Evolutionary conservation across 768 basidiomycete genomes (phyloP), one percentile per base, ranked within the genome.

Genomic region (Phlebiopsis gigantea): DNA sequence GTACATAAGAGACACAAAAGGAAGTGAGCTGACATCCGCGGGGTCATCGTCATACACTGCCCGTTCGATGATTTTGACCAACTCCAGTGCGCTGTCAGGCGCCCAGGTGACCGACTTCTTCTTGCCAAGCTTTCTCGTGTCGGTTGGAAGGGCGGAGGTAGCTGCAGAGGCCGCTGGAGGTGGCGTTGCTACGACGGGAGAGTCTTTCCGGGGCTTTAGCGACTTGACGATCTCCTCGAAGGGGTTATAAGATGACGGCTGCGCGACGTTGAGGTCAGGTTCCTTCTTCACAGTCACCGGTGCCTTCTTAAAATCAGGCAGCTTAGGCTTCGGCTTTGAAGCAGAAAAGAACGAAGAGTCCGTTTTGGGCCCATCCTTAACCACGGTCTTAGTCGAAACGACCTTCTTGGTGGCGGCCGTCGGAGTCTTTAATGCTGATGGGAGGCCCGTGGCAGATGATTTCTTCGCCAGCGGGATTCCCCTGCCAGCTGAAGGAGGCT

Each of bases 41-140:
- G 84, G 82, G 77, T 93, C 92, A 71, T 92, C 91, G 64, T 92
- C 92, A 75, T 93, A 93, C 65, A 92, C 77, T 62, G 92, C 90
- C 66, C 80, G 82, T 75, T 92, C 89, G 73, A 93, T 93, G 69
- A 84, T 71, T 71, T 82, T 84, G 70, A 93, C 77, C 65, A 80
- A 75, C 75, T 85, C 88, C 62, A 93, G 83, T 69, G 81, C 74
- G 66, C 76, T 79, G 60, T 90, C 89, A 41, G 87, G 76, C 34
- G 87, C 82, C 87, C 90, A 93, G 28, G 83, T 82, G 46, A 92
- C 90, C 45, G 79, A 71, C 72, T 93, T 93, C 75, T 83, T 85
- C 75, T 80, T 83, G 65, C 80, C 77, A 51, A 69, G 69, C 22
- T 55, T 59, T 30, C 44, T 47, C 29, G 45, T 8, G 63, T 72